Percentiles rank a stretch among this genome's conserved stretches.
Conservation (phyloP, 805 yeast species). For the Brettanomyces naardenensis region DNA sequence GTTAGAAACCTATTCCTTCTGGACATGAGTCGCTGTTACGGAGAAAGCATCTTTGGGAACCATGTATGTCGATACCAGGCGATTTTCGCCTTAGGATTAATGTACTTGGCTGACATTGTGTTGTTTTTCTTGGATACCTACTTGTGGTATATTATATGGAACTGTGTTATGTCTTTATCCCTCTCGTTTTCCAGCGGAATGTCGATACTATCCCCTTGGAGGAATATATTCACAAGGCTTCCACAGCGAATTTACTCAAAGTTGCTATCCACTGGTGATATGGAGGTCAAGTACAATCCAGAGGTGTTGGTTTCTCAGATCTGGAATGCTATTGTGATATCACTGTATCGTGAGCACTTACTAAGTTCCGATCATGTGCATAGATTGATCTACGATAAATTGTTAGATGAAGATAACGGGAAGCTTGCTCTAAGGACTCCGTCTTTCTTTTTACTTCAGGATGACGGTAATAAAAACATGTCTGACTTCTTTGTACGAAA, state of each 20-base stretch:
- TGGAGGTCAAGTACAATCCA: constrained; percentile 35
- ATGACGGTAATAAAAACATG: constrained; percentile 32
- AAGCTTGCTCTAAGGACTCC: constrained; percentile 30
- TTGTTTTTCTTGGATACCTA: constrained; percentile 49
- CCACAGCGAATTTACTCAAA: constrained; percentile 46
- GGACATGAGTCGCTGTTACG: constrained; percentile 34
- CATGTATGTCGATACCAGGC: constrained; percentile 37
- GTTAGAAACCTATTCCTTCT: constrained; percentile 38
- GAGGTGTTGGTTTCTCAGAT: constrained; percentile 36
- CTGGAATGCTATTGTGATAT: constrained; percentile 47
- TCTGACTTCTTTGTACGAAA: constrained; percentile 35
- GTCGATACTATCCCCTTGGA: constrained; percentile 52
- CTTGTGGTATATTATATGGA: constrained; percentile 52
- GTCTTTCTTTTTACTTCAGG: constrained; percentile 39
- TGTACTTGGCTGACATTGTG: constrained; percentile 37
- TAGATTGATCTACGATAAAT: constrained; percentile 29
- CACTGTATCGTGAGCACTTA: constrained; percentile 48
- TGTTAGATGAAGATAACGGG: constrained; percentile 42
- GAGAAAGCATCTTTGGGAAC: constrained; percentile 35
- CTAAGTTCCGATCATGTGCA: constrained; percentile 42
- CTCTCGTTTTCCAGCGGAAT: constrained; percentile 45
- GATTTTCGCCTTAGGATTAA: constrained; percentile 30
- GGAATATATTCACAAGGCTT: constrained; percentile 42
- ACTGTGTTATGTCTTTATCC: constrained; percentile 40
- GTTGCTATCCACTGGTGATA: constrained; percentile 35